A percentile compares a stretch with the other conserved stretches of the same genome.
Conservation (phyloP, 495 filamentous ascomycete species). For the Aspergillus saccharolyticus region DNA sequence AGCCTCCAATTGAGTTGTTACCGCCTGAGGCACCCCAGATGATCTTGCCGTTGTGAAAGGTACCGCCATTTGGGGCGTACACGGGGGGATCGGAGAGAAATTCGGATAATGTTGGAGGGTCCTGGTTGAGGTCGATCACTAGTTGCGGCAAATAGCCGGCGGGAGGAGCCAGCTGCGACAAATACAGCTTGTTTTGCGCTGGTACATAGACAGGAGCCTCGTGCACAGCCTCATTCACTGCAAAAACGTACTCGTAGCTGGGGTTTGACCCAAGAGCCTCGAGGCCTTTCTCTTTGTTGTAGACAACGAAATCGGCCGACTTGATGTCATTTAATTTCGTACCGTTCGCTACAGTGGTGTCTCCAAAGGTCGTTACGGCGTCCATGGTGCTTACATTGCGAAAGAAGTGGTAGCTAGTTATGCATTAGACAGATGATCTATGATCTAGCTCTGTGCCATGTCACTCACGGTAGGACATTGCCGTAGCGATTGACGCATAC, state of each 20-base stretch:
- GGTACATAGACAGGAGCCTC: conserved; percentile 41
- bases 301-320: conserved; percentile 33
- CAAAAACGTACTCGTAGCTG: conserved; percentile 26
- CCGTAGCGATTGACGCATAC: conserved; percentile 26
- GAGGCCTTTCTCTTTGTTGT: conserved; percentile 29
- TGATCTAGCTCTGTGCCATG: background rate
- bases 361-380: conserved; percentile 14
- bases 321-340: conserved; percentile 21
- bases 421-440: conserved; percentile 7
- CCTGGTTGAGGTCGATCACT: conserved; percentile 30
- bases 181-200: conserved; percentile 29
- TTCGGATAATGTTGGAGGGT: conserved; percentile 30
- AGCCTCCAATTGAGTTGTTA: conserved; percentile 21
- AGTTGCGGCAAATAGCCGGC: conserved; percentile 24
- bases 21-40: conserved; percentile 23
- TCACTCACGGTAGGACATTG: conserved; percentile 16
- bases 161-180: conserved; percentile 29
- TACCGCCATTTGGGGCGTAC: conserved; percentile 30
- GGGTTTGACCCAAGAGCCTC: conserved; percentile 31
- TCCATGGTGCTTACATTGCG: conserved; percentile 16
- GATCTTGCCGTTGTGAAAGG: conserved; percentile 24
- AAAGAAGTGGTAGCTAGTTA: conserved; percentile 24
- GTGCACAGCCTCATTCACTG: conserved; percentile 29
- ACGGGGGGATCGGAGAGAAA: conserved; percentile 31
- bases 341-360: conserved; percentile 26